Conservation (phyloP, 805 yeast species). For the Suhomyces sp. region DNA sequence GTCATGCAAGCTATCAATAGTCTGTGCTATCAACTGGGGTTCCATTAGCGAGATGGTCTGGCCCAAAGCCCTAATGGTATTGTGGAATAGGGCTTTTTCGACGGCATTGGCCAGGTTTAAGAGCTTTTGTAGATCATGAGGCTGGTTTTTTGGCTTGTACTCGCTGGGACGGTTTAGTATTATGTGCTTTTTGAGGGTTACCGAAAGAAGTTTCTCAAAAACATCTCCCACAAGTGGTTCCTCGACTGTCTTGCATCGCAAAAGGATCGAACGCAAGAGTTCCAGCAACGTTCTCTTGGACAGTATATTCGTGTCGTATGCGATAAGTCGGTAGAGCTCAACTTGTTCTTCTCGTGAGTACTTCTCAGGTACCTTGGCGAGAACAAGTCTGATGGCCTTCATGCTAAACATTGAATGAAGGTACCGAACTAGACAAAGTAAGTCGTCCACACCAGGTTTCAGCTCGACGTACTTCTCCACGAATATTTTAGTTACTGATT, state of each 20-base stretch:
- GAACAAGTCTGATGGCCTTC: not conserved
- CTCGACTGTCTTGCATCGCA: constrained; percentile 11
- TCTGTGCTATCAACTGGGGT: constrained; percentile 13
- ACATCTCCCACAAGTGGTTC: constrained; percentile 7
- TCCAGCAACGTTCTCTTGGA: constrained; percentile 10
- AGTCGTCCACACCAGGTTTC: not conserved
- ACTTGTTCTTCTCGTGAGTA: not conserved
- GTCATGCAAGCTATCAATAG: constrained; percentile 15
- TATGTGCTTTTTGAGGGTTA: constrained; percentile 10
- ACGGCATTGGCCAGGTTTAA: constrained; percentile 11
- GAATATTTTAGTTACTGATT: not conserved
- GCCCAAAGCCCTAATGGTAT: constrained; percentile 25
- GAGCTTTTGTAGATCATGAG: constrained; percentile 14
- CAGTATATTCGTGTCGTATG: not conserved
- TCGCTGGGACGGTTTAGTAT: constrained; percentile 1
- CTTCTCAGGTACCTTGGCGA: not conserved
- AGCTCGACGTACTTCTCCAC: not conserved
- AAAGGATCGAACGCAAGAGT: constrained; percentile 8
- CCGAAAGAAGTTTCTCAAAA: constrained; percentile 11
- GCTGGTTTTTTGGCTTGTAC: not conserved
- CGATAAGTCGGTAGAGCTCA: constrained; percentile 1
- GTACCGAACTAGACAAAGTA: not conserved
- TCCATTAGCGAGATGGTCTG: constrained; percentile 27
- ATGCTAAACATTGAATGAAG: not conserved
- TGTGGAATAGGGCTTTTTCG: constrained; percentile 24